These are phyloP conservation scores for Aegilops tauschii DNA, from an alignment of 176 grass and related monocot species.

Conservation along the genomic window DNA sequence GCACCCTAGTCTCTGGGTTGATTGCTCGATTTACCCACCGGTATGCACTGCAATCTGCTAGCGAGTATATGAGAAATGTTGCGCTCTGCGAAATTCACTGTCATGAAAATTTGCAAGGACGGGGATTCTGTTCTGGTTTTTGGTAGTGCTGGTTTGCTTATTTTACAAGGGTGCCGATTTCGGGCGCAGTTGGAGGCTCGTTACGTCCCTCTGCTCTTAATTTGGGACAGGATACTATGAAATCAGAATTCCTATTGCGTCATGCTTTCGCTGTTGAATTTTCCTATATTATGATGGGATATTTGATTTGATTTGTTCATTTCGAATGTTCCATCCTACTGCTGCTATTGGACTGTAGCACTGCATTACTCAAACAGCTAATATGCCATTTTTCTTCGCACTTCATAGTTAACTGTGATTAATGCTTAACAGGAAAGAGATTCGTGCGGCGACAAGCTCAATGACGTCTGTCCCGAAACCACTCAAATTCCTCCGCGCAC, in stretches of 20 bases:
- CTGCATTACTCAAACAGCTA: neutral
- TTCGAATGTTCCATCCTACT: neutral
- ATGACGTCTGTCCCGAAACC: slow-evolving; percentile 98
- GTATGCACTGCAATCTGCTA: neutral
- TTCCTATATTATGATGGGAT: neutral
- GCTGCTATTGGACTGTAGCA: neutral
- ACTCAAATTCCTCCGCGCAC: slow-evolving; percentile 85
- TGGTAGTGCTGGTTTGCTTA: neutral
- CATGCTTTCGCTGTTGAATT: neutral
- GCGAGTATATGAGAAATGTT: neutral
- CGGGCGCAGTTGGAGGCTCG: neutral
- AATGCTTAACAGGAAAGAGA: slow-evolving; percentile 57
- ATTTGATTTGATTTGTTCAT: neutral
- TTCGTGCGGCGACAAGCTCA: slow-evolving; percentile 79
- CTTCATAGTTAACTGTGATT: neutral
- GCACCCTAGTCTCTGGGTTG: neutral
- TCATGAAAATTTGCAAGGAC: too few species aligned
- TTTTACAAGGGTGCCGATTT: neutral
- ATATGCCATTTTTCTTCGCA: neutral
- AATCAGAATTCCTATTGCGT: too few species aligned
- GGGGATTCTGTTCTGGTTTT: neutral
- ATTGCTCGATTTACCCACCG: neutral
- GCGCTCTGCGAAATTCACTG: too few species aligned
- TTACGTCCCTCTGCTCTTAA: neutral
- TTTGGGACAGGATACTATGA: too few species aligned